Evolutionary conservation across 495 filamentous ascomycete species (phyloP).

Genomic region (Penicillium salamii): DNA sequence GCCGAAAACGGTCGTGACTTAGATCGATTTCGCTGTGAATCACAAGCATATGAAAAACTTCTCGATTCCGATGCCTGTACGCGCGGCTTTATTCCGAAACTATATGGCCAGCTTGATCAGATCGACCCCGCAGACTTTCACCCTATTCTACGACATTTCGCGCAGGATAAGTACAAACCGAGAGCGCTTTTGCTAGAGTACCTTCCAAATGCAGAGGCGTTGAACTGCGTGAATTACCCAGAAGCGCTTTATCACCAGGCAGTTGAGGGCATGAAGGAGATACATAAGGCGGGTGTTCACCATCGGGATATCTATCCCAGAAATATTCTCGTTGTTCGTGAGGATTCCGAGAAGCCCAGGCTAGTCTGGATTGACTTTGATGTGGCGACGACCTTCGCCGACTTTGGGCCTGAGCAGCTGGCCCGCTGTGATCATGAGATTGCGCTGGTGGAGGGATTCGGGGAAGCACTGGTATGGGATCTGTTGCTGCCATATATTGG

Average conservation of each 20-base stretch:
- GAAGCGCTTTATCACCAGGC: constrained; percentile 14
- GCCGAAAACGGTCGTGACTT: constrained; percentile 10
- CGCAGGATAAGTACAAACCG: constrained; percentile 6
- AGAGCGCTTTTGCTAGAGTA: constrained; percentile 23
- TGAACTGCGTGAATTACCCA: constrained; percentile 27
- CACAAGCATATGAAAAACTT: constrained; percentile 22
- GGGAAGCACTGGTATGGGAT: neutral
- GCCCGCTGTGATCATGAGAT: constrained; percentile 15
- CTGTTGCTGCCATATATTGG: neutral
- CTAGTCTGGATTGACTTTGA: constrained; percentile 29
- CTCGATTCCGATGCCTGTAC: constrained; percentile 13
- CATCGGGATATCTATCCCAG: constrained; percentile 26
- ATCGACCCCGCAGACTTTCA: constrained; percentile 18
- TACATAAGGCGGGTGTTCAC: constrained; percentile 5
- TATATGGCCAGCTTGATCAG: constrained; percentile 21
- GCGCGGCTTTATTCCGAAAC: constrained; percentile 17
- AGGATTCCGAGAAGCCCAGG: constrained; percentile 1
- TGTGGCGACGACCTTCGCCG: constrained; percentile 23
- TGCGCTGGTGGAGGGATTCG: constrained; percentile 4
- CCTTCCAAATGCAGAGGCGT: constrained; percentile 13
- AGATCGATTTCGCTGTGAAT: constrained; percentile 23
- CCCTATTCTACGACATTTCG: constrained; percentile 15
- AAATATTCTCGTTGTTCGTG: constrained; percentile 20
- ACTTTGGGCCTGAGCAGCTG: constrained; percentile 9
- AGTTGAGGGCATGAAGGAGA: constrained; percentile 18